These are phyloP conservation scores for Ascosphaera aggregata DNA, from an alignment of 2,329 filamentous ascomycete genomes.

Conservation along the genomic window DNA sequence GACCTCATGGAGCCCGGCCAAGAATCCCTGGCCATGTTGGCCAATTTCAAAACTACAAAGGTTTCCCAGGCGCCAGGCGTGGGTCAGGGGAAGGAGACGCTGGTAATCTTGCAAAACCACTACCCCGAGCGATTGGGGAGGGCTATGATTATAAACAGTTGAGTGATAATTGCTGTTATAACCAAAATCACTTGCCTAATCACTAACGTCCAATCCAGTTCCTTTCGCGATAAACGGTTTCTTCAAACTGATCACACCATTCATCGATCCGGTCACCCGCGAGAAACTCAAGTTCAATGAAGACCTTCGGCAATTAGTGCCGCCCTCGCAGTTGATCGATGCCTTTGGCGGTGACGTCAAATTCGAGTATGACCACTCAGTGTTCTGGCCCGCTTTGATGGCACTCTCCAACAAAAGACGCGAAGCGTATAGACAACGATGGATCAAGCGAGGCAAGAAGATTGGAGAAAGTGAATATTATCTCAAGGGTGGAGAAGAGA, in stretches of 20 bases:
- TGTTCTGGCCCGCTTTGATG: slow-evolving; percentile 75
- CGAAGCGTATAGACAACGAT: slow-evolving; percentile 40
- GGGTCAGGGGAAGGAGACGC: slow-evolving; percentile 54
- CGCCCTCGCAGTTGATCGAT: slow-evolving; percentile 59
- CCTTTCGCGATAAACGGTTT: slow-evolving; percentile 83
- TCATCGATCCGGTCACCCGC: slow-evolving; percentile 84
- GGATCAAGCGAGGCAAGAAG: slow-evolving; percentile 55
- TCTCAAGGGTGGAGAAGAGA: slow-evolving; percentile 42
- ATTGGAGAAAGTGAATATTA: slow-evolving; percentile 78
- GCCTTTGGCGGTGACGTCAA: slow-evolving; percentile 55
- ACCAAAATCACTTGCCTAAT: neutral
- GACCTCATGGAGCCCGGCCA: slow-evolving; percentile 73
- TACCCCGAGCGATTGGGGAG: slow-evolving; percentile 82
- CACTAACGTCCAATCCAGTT: slow-evolving; percentile 26
- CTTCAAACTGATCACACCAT: slow-evolving; percentile 87
- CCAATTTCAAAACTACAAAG: slow-evolving; percentile 73
- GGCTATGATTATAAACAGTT: slow-evolving; percentile 74
- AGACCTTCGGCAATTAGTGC: slow-evolving; percentile 62
- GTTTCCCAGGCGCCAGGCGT: slow-evolving; percentile 54
- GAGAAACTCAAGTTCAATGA: slow-evolving; percentile 98
- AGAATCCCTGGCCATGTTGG: slow-evolving; percentile 65
- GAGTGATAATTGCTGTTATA: slow-evolving; percentile 10
- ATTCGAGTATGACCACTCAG: slow-evolving; percentile 73
- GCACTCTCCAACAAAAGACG: slow-evolving; percentile 44
- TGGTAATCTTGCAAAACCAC: slow-evolving; percentile 82